A percentile compares a stretch with the other conserved stretches of the same genome.
phyloP scores from a whole-genome alignment of 495 filamentous ascomycete genomes.

The Trichoderma virens region DNA sequence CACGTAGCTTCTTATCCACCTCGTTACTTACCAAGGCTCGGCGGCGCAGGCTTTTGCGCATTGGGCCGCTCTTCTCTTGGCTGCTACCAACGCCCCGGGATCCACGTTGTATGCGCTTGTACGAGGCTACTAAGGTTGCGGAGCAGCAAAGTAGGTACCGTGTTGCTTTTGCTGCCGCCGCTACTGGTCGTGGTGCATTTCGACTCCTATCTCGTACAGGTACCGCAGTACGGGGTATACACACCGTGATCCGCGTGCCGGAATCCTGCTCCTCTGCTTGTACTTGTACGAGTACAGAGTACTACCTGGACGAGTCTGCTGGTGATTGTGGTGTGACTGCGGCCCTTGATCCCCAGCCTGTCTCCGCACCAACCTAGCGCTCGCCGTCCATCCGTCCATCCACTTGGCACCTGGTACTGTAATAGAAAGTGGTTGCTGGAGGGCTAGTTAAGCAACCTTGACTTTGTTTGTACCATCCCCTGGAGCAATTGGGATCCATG shows the following conservation, averaged over 20 bases:
- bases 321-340: constrained; percentile 5
- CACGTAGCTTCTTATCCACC: constrained; percentile 6
- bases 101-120: constrained; percentile 5
- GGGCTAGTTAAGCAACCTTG: constrained; percentile 4
- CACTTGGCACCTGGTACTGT: not conserved
- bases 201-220: not conserved
- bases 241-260: no score
- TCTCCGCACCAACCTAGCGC: not conserved
- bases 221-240: not conserved
- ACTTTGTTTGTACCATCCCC: not conserved
- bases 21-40: not conserved
- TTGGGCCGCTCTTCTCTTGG: not conserved
- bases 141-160: no score
- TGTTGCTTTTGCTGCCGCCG: not conserved
- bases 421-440: not conserved
- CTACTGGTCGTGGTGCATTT: not conserved
- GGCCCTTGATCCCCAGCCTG: not conserved
- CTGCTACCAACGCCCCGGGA: constrained; percentile 9
- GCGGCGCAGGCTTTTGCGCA: not conserved
- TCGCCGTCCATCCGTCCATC: constrained; percentile 3
- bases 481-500: constrained; percentile 9
- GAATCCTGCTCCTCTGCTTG: no score
- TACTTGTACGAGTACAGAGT: no score
- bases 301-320: not conserved
- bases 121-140: not conserved